A percentile compares a stretch with the other conserved stretches of the same genome.
Evolutionary conservation across 352 stramenopile species (phyloP).

Genomic region (Phytophthora sojae): DNA sequence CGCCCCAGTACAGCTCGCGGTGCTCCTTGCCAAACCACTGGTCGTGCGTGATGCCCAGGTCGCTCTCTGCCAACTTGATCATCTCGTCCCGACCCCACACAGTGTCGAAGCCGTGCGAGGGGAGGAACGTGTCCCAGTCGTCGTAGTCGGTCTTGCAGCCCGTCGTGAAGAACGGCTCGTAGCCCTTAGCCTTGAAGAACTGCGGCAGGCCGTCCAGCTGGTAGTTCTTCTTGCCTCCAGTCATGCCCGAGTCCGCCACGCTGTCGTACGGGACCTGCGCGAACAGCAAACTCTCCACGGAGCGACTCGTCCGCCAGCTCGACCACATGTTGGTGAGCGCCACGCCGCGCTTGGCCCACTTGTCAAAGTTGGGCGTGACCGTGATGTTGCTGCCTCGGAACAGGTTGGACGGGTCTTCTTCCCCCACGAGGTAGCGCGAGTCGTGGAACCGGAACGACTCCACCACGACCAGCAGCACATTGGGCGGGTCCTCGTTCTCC

Average conservation of each 20-base stretch:
- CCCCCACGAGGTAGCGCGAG: slow-evolving; percentile 58
- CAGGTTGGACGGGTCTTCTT: slow-evolving; percentile 45
- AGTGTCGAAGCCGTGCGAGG: slow-evolving; percentile 51
- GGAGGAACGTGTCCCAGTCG: slow-evolving; percentile 52
- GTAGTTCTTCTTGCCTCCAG: slow-evolving; percentile 36
- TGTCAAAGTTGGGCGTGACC: slow-evolving; percentile 59
- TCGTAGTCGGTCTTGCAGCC: slow-evolving; percentile 51
- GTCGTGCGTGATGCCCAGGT: slow-evolving; percentile 38
- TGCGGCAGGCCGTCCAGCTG: slow-evolving; percentile 26
- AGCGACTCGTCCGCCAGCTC: slow-evolving; percentile 58
- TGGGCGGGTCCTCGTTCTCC: slow-evolving; percentile 42
- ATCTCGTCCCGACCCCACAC: slow-evolving; percentile 49
- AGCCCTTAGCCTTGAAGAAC: slow-evolving; percentile 52
- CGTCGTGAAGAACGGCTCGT: slow-evolving; percentile 52
- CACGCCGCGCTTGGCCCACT: slow-evolving; percentile 57
- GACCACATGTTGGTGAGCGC: slow-evolving; percentile 53
- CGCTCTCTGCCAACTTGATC: slow-evolving; percentile 39
- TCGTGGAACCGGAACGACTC: slow-evolving; percentile 70
- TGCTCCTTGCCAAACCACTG: slow-evolving; percentile 38
- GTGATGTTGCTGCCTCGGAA: slow-evolving; percentile 37
- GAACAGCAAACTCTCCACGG: slow-evolving; percentile 55
- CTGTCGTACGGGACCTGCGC: slow-evolving; percentile 52
- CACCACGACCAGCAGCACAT: slow-evolving; percentile 59
- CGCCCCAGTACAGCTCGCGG: slow-evolving; percentile 42
- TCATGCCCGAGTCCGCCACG: slow-evolving; percentile 19